Conservation (phyloP, 371 early-diverging fungal species). For the Mucor circinelloides region DNA sequence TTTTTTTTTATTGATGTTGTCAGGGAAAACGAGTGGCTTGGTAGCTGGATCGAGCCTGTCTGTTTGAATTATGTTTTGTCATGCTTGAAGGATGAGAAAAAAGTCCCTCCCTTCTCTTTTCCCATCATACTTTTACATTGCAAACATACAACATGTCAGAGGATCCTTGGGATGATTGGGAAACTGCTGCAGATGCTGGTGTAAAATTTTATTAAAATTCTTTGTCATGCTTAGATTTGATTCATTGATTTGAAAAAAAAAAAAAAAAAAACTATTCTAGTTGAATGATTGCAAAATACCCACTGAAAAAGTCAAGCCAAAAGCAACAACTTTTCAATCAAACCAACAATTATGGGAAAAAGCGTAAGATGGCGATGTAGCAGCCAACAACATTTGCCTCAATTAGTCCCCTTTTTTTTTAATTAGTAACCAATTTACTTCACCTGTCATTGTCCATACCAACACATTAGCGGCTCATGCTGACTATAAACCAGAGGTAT, state of each 20-base stretch:
- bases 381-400: no score
- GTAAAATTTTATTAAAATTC: slow-evolving; percentile 14
- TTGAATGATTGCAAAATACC: slow-evolving; percentile 14
- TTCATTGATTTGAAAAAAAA: slow-evolving; percentile 1
- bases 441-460: slow-evolving; percentile 28
- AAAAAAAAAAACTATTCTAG: slow-evolving; percentile 1
- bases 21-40: not conserved
- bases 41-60: not conserved
- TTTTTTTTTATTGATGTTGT: not conserved
- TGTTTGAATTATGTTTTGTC: not conserved
- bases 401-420: no score
- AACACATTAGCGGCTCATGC: slow-evolving; percentile 19
- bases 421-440: slow-evolving; percentile 20
- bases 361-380: no score
- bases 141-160: slow-evolving; percentile 15
- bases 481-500: slow-evolving; percentile 40
- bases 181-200: slow-evolving; percentile 44
- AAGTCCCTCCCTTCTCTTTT: not conserved
- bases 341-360: slow-evolving; percentile 35
- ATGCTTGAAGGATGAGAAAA: not conserved
- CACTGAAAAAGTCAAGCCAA: not conserved
- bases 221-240: not conserved
- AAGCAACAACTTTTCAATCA: slow-evolving; percentile 9
- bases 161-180: slow-evolving; percentile 52
- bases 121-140: not conserved